Conservation (phyloP, 73 alveolate species). For the Tetrahymena malaccensis region DNA sequence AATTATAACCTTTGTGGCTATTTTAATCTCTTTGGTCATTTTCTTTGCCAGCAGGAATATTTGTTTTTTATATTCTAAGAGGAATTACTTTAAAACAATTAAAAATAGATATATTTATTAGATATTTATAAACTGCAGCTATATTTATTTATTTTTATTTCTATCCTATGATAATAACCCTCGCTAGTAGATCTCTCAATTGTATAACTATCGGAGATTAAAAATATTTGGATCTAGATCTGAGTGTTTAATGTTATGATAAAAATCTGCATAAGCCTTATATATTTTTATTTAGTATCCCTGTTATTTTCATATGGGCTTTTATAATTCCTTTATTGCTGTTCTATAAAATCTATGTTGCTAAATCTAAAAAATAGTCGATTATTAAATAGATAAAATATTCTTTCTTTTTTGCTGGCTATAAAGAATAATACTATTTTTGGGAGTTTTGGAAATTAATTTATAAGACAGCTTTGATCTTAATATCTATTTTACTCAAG, state of each 20-base stretch:
- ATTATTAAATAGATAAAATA: neutral
- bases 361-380: neutral
- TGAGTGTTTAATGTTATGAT: neutral
- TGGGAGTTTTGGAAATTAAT: neutral
- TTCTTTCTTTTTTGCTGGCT: neutral
- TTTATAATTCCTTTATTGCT: neutral
- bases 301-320: neutral
- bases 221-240: neutral
- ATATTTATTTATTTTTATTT: neutral
- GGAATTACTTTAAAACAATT: neutral
- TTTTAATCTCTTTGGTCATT: neutral
- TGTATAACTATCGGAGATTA: neutral
- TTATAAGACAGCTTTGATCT: neutral
- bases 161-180: neutral
- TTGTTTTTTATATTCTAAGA: neutral
- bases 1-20: neutral
- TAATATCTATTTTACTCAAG: neutral
- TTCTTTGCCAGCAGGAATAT: neutral
- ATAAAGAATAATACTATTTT: neutral
- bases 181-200: neutral
- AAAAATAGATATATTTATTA: neutral
- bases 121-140: neutral
- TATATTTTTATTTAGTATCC: neutral
- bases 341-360: neutral
- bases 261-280: neutral